These are phyloP conservation scores for Babesia ovata DNA, from an alignment of 169 alveolate genomes.

Conservation along the genomic window DNA sequence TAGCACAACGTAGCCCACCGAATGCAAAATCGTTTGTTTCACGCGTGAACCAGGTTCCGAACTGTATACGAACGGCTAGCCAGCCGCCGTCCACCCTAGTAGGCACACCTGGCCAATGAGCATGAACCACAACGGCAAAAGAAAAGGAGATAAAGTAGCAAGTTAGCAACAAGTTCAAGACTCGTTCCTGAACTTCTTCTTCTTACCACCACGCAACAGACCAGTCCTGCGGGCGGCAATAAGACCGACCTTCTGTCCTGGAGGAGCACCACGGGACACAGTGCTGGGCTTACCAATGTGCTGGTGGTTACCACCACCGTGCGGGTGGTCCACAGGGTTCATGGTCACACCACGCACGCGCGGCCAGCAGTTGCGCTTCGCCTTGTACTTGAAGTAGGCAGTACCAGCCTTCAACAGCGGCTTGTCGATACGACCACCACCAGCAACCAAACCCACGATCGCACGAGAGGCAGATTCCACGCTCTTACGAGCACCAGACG, in stretches of 20 bases:
- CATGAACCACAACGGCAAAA: background rate
- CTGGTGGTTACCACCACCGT: conserved; percentile 99
- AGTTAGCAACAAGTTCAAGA: conserved; percentile 36
- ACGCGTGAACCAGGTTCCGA: no score
- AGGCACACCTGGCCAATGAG: background rate
- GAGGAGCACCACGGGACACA: conserved; percentile 95
- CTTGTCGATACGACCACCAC: conserved; percentile 99
- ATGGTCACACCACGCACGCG: conserved; percentile 99
- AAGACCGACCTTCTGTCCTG: conserved; percentile 99
- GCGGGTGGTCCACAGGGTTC: conserved; percentile 99
- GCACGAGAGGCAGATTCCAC: conserved; percentile 92
- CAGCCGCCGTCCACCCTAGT: background rate
- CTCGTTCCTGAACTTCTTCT: conserved; percentile 74
- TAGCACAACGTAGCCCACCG: no score
- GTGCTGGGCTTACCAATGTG: conserved; percentile 99
- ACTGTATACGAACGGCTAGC: no score
- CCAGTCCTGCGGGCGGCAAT: conserved; percentile 99
- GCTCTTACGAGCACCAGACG: conserved; percentile 97
- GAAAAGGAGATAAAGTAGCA: background rate
- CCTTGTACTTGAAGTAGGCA: conserved; percentile 96
- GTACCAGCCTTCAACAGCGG: conserved; percentile 99
- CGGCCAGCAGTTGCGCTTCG: conserved; percentile 99
- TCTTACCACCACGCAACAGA: conserved; percentile 92
- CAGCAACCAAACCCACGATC: conserved; percentile 97
- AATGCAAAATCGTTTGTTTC: no score